These are phyloP conservation scores for Diophrys appendiculata DNA, from an alignment of 73 alveolate genomes.

Conservation along the genomic window DNA sequence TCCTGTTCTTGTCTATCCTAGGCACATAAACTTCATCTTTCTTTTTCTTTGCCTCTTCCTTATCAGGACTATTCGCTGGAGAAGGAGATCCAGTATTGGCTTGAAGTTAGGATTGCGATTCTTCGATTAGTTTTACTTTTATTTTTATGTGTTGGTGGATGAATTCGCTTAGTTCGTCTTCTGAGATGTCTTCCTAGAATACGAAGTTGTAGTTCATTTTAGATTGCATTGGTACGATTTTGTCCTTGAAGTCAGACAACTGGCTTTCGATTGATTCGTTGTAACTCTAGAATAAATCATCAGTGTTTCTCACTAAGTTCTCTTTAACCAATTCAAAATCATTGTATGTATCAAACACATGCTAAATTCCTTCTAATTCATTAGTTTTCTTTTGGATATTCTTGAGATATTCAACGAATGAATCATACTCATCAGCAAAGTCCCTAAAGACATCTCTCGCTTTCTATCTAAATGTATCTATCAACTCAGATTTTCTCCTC, in stretches of 20 bases:
- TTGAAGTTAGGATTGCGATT: background rate
- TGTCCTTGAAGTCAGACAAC: constrained; percentile 22
- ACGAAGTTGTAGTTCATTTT: constrained; percentile 23
- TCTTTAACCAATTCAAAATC: constrained; percentile 63
- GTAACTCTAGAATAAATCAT: constrained; percentile 19
- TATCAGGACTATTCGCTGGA: background rate
- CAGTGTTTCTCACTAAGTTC: constrained; percentile 14
- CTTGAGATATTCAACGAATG: background rate
- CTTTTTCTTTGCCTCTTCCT: background rate
- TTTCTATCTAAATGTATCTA: constrained; percentile 17
- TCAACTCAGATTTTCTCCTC: constrained; percentile 20
- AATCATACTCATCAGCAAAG: constrained; percentile 22
- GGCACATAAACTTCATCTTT: background rate
- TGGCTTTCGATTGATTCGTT: constrained; percentile 9
- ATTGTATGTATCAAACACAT: constrained; percentile 27
- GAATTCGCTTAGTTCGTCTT: constrained; percentile 22
- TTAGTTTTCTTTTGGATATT: constrained; percentile 9
- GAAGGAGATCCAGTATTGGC: background rate
- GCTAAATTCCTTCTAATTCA: constrained; percentile 30
- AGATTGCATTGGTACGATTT: background rate
- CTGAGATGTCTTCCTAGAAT: constrained; percentile 16
- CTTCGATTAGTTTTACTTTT: constrained; percentile 16
- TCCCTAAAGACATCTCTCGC: constrained; percentile 39
- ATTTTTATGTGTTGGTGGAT: constrained; percentile 38
- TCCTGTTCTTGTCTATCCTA: constrained; percentile 7